These are phyloP conservation scores for Nakaseomyces glabratus DNA, from an alignment of 1,139 yeast species.

Conservation along the genomic window DNA sequence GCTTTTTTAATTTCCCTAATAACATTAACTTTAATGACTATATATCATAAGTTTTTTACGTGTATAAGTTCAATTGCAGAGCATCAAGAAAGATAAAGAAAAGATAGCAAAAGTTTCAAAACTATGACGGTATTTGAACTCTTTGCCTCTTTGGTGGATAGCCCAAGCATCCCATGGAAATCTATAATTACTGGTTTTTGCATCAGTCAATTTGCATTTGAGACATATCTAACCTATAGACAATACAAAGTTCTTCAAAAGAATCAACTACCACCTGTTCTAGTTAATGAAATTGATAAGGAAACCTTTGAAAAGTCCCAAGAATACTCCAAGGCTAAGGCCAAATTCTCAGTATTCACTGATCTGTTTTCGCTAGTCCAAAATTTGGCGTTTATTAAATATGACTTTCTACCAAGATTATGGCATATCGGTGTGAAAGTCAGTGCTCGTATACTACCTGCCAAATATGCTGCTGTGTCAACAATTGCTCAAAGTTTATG, in stretches of 20 bases:
- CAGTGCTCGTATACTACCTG: constrained; percentile 38
- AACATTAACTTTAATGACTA: no score
- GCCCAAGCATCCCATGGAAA: constrained; percentile 70
- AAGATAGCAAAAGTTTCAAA: not conserved
- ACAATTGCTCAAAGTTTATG: constrained; percentile 59
- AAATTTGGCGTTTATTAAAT: constrained; percentile 50
- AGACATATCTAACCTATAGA: constrained; percentile 62
- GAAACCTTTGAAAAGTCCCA: constrained; percentile 75
- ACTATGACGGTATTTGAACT: constrained; percentile 4
- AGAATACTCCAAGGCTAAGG: constrained; percentile 73
- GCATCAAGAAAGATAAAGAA: no score
- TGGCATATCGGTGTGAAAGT: constrained; percentile 41
- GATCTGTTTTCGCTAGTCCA: constrained; percentile 45
- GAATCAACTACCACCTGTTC: constrained; percentile 49
- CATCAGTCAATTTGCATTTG: constrained; percentile 65
- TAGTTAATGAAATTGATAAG: constrained; percentile 55
- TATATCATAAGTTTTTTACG: no score
- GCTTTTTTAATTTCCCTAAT: no score
- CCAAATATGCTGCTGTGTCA: constrained; percentile 35
- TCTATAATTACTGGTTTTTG: constrained; percentile 64
- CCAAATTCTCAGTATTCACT: constrained; percentile 55
- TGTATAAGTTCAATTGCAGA: no score
- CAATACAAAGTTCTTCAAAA: constrained; percentile 63
- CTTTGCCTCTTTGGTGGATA: constrained; percentile 32
- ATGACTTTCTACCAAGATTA: constrained; percentile 56